Evolutionary conservation across 2,329 filamentous ascomycete genomes (phyloP).

Genomic region (Penicillium oxalicum): DNA sequence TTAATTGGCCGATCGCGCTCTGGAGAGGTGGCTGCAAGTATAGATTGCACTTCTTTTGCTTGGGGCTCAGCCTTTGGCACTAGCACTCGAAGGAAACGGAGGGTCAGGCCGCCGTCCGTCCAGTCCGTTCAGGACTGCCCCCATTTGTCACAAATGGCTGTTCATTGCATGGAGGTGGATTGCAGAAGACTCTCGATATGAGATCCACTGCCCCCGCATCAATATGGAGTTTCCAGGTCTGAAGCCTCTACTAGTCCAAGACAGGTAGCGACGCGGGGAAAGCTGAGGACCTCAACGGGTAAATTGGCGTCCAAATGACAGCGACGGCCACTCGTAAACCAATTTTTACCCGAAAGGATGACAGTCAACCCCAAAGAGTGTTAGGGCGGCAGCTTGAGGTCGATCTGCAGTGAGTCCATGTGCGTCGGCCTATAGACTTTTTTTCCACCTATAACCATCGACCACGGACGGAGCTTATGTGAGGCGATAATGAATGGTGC

Average conservation of each 20-base stretch:
- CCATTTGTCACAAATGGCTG: background rate
- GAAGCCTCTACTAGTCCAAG: too few relatives aligned
- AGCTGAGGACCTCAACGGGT: too few relatives aligned
- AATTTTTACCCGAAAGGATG: too few relatives aligned
- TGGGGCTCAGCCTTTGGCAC: constrained; percentile 1
- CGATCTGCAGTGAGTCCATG: background rate
- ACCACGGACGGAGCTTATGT: background rate
- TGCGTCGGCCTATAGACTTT: background rate
- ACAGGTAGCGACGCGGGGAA: background rate
- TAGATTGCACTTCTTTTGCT: background rate
- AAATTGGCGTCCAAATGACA: too few relatives aligned
- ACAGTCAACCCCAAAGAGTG: too few relatives aligned
- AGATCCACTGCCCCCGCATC: too few relatives aligned
- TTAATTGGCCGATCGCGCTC: background rate
- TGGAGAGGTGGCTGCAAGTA: background rate
- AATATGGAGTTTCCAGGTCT: too few relatives aligned
- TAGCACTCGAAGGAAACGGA: constrained; percentile 18
- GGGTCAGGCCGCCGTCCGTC: constrained; percentile 1
- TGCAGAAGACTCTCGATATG: background rate
- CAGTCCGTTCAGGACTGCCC: background rate
- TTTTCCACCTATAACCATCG: constrained; percentile 15
- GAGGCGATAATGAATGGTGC: background rate
- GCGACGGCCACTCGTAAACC: background rate
- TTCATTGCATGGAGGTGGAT: too few relatives aligned
- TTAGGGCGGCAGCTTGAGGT: background rate